Conservation (phyloP, 768 basidiomycete genomes). For the Sporobolomyces phaffii region DNA sequence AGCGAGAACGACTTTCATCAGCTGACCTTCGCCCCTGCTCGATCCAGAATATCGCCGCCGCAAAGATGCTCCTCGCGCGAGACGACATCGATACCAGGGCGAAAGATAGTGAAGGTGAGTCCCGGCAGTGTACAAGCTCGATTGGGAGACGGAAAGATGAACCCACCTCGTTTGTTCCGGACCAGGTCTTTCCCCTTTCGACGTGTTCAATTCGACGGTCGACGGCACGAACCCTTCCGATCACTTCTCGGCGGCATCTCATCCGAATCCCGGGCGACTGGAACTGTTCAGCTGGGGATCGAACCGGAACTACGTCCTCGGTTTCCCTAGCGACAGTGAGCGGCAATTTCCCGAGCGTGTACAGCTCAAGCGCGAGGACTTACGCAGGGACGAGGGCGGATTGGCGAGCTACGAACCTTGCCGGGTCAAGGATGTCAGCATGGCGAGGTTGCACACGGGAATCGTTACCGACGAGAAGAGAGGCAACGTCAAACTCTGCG, state of each 20-base stretch:
- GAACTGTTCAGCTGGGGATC: slow-evolving; percentile 84
- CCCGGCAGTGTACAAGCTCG: not conserved
- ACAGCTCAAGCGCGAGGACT: slow-evolving; percentile 47
- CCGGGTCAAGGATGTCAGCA: slow-evolving; percentile 60
- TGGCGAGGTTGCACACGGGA: slow-evolving; percentile 86
- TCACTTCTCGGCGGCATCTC: slow-evolving; percentile 14
- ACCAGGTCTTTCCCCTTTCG: slow-evolving; percentile 71
- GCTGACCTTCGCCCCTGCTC: too few relatives aligned
- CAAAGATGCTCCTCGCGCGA: slow-evolving; percentile 67
- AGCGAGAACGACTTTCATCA: not conserved
- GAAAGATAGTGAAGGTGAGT: slow-evolving; percentile 67
- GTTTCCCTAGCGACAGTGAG: slow-evolving; percentile 72
- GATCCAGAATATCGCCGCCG: slow-evolving; percentile 48
- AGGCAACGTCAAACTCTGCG: slow-evolving; percentile 75
- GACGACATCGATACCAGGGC: slow-evolving; percentile 63
- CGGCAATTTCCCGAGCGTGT: slow-evolving; percentile 73
- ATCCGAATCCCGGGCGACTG: slow-evolving; percentile 42
- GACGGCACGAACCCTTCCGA: slow-evolving; percentile 60
- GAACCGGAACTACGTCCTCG: slow-evolving; percentile 84
- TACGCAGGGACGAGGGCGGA: slow-evolving; percentile 10
- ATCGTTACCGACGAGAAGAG: slow-evolving; percentile 62
- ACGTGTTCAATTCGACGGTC: slow-evolving; percentile 85
- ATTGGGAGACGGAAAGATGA: not conserved
- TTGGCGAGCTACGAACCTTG: slow-evolving; percentile 59
- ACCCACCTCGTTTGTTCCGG: not conserved